Evolutionary conservation across 2,329 filamentous ascomycete species (phyloP).

Genomic region (Microdochium nivale): DNA sequence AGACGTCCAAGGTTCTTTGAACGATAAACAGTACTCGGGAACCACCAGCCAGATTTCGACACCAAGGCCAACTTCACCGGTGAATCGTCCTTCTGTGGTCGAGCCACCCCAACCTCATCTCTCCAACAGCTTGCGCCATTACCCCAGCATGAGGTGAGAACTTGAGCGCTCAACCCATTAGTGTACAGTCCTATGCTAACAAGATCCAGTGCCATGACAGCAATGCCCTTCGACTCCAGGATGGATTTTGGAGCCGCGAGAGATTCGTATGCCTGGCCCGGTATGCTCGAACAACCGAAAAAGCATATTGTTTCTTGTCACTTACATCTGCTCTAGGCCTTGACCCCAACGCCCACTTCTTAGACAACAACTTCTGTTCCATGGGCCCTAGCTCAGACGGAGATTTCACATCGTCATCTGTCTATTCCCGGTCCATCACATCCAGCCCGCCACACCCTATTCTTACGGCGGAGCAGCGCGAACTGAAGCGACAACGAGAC

Average conservation of each 20-base stretch:
- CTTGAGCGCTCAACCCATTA: neutral
- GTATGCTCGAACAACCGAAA: constrained; percentile 22
- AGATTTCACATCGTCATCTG: constrained; percentile 40
- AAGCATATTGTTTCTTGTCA: too few species aligned
- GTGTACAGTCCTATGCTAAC: neutral
- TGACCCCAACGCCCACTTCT: constrained; percentile 27
- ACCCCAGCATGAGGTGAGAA: neutral
- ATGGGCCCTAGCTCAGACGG: constrained; percentile 37
- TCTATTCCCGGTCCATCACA: constrained; percentile 41
- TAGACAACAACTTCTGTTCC: constrained; percentile 36
- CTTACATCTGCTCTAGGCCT: constrained; percentile 11
- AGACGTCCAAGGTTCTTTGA: neutral
- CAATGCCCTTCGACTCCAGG: constrained; percentile 39
- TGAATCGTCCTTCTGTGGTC: neutral
- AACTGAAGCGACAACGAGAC: constrained; percentile 53
- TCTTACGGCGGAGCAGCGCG: constrained; percentile 51
- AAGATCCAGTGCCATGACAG: constrained; percentile 29
- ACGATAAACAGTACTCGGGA: neutral
- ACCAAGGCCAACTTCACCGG: neutral
- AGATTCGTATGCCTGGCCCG: constrained; percentile 42
- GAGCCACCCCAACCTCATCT: neutral
- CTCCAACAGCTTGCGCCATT: neutral
- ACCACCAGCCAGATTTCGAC: neutral
- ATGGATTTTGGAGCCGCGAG: constrained; percentile 41
- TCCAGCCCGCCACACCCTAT: constrained; percentile 47